Conservation (phyloP, 257 asterid species). For the Nicotiana noctiflora region DNA sequence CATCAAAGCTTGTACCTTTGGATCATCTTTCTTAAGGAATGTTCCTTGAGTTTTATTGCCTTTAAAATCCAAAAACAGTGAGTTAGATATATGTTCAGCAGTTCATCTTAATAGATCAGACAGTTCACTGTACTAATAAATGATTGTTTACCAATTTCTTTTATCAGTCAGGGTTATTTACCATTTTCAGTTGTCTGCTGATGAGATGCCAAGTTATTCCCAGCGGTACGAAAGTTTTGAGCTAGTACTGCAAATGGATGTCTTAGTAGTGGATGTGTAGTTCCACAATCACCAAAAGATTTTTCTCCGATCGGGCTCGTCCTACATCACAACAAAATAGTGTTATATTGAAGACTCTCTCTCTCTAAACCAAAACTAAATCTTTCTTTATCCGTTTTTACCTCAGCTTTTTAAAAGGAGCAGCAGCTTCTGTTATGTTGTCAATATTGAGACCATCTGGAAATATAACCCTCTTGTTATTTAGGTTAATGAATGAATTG, state of each 20-base stretch:
- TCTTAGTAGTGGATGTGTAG: slow-evolving; percentile 43
- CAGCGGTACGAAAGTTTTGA: slow-evolving; percentile 41
- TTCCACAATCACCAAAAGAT: slow-evolving; percentile 34
- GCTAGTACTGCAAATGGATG: slow-evolving; percentile 61
- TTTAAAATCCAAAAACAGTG: slow-evolving; percentile 3
- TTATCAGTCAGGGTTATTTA: not conserved
- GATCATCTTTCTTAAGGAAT: slow-evolving; percentile 82
- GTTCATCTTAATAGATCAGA: not conserved
- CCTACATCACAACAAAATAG: slow-evolving; percentile 19
- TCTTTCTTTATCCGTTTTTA: slow-evolving; percentile 16
- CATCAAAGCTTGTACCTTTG: slow-evolving; percentile 76
- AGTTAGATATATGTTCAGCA: not conserved
- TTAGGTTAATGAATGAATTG: slow-evolving; percentile 55
- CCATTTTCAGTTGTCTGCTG: slow-evolving; percentile 29
- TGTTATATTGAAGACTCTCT: not conserved
- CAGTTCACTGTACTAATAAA: too few species aligned
- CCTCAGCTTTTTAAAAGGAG: slow-evolving; percentile 71
- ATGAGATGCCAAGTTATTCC: slow-evolving; percentile 27
- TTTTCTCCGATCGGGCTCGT: slow-evolving; percentile 44
- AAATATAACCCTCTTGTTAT: slow-evolving; percentile 79
- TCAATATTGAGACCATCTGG: slow-evolving; percentile 36
- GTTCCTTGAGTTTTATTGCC: slow-evolving; percentile 43
- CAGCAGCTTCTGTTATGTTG: slow-evolving; percentile 42
- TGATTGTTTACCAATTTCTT: slow-evolving; percentile 14
- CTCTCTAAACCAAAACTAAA: slow-evolving; percentile 6